Evolutionary conservation across 2,329 filamentous ascomycete species (phyloP).

Genomic region (Penicillium janthinellum): DNA sequence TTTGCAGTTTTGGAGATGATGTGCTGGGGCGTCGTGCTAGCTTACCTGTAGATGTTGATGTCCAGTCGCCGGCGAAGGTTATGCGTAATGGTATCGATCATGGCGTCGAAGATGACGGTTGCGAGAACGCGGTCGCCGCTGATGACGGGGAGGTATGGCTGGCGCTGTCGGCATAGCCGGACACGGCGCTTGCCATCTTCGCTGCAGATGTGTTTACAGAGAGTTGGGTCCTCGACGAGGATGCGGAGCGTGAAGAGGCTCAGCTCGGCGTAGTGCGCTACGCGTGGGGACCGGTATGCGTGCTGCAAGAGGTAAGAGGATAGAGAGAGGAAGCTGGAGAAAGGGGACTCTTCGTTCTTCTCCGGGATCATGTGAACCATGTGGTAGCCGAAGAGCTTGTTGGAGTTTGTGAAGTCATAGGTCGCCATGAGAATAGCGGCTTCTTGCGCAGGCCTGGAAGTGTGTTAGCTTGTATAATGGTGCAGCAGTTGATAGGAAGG

Average conservation of each 20-base stretch:
- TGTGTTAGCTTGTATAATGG: conserved; percentile 25
- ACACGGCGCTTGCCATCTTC: conserved; percentile 73
- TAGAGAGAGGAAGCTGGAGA: conserved; percentile 81
- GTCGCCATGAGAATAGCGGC: conserved; percentile 79
- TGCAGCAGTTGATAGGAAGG: background rate
- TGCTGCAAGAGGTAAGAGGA: conserved; percentile 93
- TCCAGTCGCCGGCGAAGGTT: conserved; percentile 86
- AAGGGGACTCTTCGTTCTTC: conserved; percentile 69
- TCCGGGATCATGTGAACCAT: conserved; percentile 65
- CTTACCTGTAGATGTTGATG: conserved; percentile 73
- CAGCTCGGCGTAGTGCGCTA: conserved; percentile 80
- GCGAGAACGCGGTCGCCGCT: conserved; percentile 72
- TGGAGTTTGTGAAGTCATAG: conserved; percentile 92
- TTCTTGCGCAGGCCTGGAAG: conserved; percentile 70
- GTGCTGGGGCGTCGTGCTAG: background rate
- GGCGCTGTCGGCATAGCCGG: conserved; percentile 83
- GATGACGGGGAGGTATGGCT: conserved; percentile 78
- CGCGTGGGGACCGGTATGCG: conserved; percentile 77
- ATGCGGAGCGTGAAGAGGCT: conserved; percentile 84
- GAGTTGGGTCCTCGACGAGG: conserved; percentile 77
- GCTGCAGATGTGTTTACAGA: conserved; percentile 82
- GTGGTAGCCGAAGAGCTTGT: conserved; percentile 91
- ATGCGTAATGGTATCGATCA: conserved; percentile 90
- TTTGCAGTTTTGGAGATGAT: background rate
- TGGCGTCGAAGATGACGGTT: conserved; percentile 77